Conservation (phyloP, 257 asterid genomes). For the Mentha longifolia region DNA sequence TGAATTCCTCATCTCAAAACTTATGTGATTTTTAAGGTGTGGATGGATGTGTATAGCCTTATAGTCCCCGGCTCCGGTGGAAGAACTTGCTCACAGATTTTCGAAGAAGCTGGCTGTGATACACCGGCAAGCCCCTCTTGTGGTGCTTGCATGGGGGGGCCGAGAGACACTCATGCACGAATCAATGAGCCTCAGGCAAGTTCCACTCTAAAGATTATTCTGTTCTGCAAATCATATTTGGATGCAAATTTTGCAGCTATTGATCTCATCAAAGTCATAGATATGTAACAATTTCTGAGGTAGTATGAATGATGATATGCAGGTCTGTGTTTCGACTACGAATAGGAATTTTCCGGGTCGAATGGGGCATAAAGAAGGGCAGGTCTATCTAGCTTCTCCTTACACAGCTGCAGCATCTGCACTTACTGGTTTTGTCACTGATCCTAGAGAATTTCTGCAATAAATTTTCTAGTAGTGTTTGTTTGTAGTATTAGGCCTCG, state of each 20-base stretch:
- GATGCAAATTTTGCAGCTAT: not conserved
- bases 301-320: not conserved
- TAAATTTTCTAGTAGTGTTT: no score
- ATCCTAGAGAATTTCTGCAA: conserved; percentile 74
- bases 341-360: conserved; percentile 89
- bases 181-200: conserved; percentile 89
- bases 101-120: conserved; percentile 98
- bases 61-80: conserved; percentile 95
- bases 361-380: conserved; percentile 96
- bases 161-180: conserved; percentile 91
- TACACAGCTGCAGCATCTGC: conserved; percentile 98
- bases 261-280: not conserved
- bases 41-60: conserved; percentile 92
- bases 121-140: conserved; percentile 97
- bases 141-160: conserved; percentile 96
- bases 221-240: not conserved
- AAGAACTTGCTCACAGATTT: conserved; percentile 90
- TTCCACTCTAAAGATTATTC: not conserved
- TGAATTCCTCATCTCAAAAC: no score
- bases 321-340: conserved; percentile 51
- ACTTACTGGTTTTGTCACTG: conserved; percentile 83
- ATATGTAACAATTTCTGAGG: no score
- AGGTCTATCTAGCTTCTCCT: conserved; percentile 94
- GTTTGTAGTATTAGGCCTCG: no score
- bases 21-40: conserved; percentile 50